Percentiles rank a stretch among this genome's conserved stretches.
These are phyloP conservation scores for Mycena vitilis DNA, from an alignment of 768 basidiomycete genomes.

Conservation along the genomic window DNA sequence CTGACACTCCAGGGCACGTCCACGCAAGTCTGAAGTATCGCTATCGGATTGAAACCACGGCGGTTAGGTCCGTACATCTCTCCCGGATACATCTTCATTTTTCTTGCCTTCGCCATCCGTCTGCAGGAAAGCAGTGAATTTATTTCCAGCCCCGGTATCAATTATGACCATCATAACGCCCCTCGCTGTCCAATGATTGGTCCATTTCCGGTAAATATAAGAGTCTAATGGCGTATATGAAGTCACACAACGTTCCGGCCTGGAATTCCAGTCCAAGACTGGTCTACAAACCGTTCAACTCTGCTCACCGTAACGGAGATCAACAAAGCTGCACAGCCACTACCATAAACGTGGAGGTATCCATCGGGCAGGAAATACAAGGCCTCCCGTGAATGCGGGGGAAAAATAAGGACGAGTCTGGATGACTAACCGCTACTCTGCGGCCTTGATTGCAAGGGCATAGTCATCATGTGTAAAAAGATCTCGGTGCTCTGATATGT, in stretches of 20 bases:
- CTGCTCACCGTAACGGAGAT: neutral
- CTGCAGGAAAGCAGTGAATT: neutral
- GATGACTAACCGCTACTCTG: conserved; percentile 10
- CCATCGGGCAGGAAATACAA: neutral
- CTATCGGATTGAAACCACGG: neutral
- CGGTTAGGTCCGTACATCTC: neutral
- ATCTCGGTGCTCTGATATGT: neutral
- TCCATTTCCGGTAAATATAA: conserved; percentile 12
- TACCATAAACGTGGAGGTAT: neutral
- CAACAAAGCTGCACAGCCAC: conserved; percentile 30
- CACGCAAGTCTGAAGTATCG: neutral
- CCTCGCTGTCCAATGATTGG: conserved; percentile 12
- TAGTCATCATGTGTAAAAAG: conserved; percentile 1
- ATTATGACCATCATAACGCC: conserved; percentile 19
- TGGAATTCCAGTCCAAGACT: neutral
- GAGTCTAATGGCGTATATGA: neutral
- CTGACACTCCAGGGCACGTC: neutral
- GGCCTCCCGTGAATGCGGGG: neutral
- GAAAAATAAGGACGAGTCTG: neutral
- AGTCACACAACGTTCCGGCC: neutral
- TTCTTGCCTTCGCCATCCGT: neutral
- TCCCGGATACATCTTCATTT: neutral
- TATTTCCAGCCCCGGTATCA: conserved; percentile 1
- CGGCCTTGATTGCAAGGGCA: conserved; percentile 10
- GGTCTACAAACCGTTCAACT: neutral